Conservation (phyloP, 1,139 yeast species). For the Suhomyces maxii region DNA sequence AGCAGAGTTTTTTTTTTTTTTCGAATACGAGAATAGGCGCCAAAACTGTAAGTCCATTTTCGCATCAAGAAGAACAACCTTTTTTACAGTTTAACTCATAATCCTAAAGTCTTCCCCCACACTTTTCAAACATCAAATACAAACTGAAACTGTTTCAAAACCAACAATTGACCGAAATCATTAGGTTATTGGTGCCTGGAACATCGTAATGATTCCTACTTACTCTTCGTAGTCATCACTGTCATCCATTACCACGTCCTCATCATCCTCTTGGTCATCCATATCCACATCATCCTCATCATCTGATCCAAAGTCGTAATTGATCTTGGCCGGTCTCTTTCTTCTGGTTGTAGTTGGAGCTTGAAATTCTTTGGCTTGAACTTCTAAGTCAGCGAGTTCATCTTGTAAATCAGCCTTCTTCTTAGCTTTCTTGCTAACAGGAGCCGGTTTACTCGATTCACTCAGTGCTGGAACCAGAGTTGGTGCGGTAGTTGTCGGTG, state of each 20-base stretch:
- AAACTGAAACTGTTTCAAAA: neutral
- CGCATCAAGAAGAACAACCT: too few species aligned
- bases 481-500: neutral
- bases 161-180: neutral
- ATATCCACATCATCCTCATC: constrained; percentile 3
- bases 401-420: constrained; percentile 15
- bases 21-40: too few species aligned
- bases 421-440: constrained; percentile 8
- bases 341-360: constrained; percentile 6
- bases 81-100: too few species aligned
- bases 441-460: neutral
- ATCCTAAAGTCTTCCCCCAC: too few species aligned
- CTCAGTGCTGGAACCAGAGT: neutral
- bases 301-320: constrained; percentile 2
- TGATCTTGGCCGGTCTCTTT: constrained; percentile 3
- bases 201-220: too few species aligned
- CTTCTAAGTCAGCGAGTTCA: constrained; percentile 25
- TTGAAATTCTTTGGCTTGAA: constrained; percentile 11
- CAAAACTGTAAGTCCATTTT: too few species aligned
- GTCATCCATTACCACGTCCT: constrained; percentile 6
- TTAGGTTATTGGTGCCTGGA: neutral
- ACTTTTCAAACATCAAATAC: too few species aligned
- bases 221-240: constrained; percentile 3
- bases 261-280: constrained; percentile 4
- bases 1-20: too few species aligned